Evolutionary conservation across 1,139 yeast genomes (phyloP), one percentile per base, ranked within the genome.

Genomic region (Blastobotrys capitulatus): DNA sequence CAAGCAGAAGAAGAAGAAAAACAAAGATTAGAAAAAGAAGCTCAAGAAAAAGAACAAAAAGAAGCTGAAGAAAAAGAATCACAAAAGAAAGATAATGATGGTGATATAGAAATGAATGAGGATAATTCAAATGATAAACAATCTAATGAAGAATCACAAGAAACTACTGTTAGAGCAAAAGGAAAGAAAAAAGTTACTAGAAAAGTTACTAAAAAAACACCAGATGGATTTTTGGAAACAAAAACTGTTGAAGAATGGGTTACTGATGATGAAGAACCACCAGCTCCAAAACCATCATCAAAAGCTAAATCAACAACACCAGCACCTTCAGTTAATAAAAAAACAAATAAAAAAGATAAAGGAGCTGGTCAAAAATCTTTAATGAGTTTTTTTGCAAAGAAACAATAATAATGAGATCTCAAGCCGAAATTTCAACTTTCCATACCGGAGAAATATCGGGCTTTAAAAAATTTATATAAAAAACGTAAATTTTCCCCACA

Each of bases 51-150:
- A 37, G 54, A 48, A 13, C 46, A 41, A 10, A 26, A 41, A 6
- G 44, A 29, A 5, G 25, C 13, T 12, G 36, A 18, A 29, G n/a
- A 6, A 5, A 19, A 40, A 4, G 42, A 36, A 34, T 36, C 47
- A 2, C 29, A 26, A 29, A 16, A 12, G 12, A 39, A 38, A 10
- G 50, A 32, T 16, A 44, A 42, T 12, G 19, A 37, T 2, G 27
- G 44, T 10, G 48, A 48, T 15, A 44, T 22, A 37, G 54, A 46
- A 6, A 39, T 38, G 37, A 35, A 46, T 34, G 32, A 16, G 15
- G 36, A 47, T 36, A 44, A 45, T 12, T 60, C 56, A 2, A 58
- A 57, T 2, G 60, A 49, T 6, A 22, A 22, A 22, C 59, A 42
- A 29, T 34, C 19, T 25, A 8, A 20, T 4, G 26, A 39, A 12